Conservation (phyloP, 345 rosid genomes). For the Euclidium syriacum region DNA sequence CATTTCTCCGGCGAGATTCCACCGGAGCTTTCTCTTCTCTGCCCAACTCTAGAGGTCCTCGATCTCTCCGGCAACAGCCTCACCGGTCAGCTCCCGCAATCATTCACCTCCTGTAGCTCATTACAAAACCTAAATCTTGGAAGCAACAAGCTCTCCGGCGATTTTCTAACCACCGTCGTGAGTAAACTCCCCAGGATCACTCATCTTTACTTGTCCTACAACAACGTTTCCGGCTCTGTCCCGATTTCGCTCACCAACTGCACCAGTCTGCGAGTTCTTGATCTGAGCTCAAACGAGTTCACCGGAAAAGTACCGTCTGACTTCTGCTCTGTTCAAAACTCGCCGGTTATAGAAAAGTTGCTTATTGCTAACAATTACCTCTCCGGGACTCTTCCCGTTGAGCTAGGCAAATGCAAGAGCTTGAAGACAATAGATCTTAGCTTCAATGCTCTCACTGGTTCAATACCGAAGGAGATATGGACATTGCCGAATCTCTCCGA, state of each 20-base stretch:
- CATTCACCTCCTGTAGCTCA: conserved; percentile 48
- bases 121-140: conserved; percentile 62
- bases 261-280: conserved; percentile 63
- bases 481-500: conserved; percentile 63
- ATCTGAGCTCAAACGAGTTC: conserved; percentile 70
- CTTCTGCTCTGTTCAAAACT: conserved; percentile 48
- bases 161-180: conserved; percentile 58
- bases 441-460: conserved; percentile 68
- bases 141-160: conserved; percentile 66
- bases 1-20: conserved; percentile 55
- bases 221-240: conserved; percentile 66
- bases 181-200: conserved; percentile 51
- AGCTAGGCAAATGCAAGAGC: conserved; percentile 68
- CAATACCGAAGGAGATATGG: conserved; percentile 70
- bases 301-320: conserved; percentile 55
- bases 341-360: conserved; percentile 53
- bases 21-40: conserved; percentile 48
- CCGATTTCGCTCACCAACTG: conserved; percentile 56
- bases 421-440: conserved; percentile 76
- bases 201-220: conserved; percentile 55
- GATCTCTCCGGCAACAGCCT: conserved; percentile 73
- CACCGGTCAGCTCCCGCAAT: conserved; percentile 52
- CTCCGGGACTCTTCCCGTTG: conserved; percentile 60
- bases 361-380: conserved; percentile 69
- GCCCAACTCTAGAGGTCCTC: conserved; percentile 50